Evolutionary conservation across 2,329 filamentous ascomycete species (phyloP).

Genomic region (Aspergillus hortae): DNA sequence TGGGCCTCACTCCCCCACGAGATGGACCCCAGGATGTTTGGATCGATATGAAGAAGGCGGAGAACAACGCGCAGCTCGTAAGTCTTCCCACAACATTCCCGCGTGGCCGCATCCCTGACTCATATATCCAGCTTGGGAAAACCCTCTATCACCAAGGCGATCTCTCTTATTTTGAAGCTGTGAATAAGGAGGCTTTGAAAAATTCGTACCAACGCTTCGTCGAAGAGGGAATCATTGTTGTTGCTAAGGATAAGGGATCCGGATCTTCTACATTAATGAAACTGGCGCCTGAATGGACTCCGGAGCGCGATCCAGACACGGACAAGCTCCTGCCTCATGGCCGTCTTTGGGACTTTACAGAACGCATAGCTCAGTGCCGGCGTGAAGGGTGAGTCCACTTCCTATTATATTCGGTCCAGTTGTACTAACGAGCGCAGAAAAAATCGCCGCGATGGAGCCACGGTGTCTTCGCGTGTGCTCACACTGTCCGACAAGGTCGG

Average conservation of each 20-base stretch:
- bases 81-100: conserved; percentile 23
- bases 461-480: conserved; percentile 78
- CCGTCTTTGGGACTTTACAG: conserved; percentile 85
- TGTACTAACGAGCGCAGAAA: conserved; percentile 49
- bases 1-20: conserved; percentile 75
- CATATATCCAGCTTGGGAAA: conserved; percentile 69
- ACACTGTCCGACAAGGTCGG: conserved; percentile 73
- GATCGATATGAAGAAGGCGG: conserved; percentile 73
- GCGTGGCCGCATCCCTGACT: neutral
- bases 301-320: conserved; percentile 59
- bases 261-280: conserved; percentile 49
- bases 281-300: conserved; percentile 71
- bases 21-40: conserved; percentile 62
- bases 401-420: neutral
- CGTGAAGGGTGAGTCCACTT: conserved; percentile 63
- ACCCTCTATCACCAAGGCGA: conserved; percentile 97
- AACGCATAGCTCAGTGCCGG: conserved; percentile 76
- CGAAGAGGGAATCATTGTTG: conserved; percentile 81
- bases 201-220: conserved; percentile 87
- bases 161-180: conserved; percentile 93
- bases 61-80: conserved; percentile 77
- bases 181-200: conserved; percentile 96
- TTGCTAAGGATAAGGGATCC: conserved; percentile 63
- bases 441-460: conserved; percentile 89
- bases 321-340: conserved; percentile 66